Evolutionary conservation across 495 filamentous ascomycete species (phyloP).

Genomic region (Xylaria telfairii): DNA sequence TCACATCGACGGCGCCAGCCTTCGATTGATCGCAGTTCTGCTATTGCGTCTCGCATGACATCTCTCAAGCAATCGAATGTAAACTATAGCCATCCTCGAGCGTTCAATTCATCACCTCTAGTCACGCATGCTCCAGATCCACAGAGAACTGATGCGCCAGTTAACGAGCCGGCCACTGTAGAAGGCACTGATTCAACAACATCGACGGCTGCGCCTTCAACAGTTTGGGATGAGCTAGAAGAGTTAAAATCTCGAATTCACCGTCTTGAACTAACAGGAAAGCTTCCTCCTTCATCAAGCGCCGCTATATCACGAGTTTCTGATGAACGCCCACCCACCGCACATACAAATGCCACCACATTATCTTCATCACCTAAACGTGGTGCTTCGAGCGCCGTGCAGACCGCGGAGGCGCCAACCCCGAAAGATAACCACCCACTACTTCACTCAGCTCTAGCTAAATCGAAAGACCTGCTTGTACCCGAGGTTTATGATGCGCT

Average conservation of each 20-base stretch:
- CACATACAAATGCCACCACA: conserved; percentile 91
- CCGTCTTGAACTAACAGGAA: conserved; percentile 89
- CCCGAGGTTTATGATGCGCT: conserved; percentile 79
- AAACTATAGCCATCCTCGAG: conserved; percentile 59
- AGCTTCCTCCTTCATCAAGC: conserved; percentile 78
- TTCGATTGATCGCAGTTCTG: conserved; percentile 45
- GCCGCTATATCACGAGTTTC: conserved; percentile 77
- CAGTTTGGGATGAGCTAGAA: conserved; percentile 97
- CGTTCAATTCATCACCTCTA: conserved; percentile 63
- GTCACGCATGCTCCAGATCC: conserved; percentile 53
- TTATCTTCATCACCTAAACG: conserved; percentile 85
- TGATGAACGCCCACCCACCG: conserved; percentile 84
- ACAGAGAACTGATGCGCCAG: conserved; percentile 41
- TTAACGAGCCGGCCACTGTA: conserved; percentile 43
- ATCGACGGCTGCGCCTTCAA: conserved; percentile 87
- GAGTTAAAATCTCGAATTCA: conserved; percentile 93
- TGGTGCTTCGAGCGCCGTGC: conserved; percentile 54
- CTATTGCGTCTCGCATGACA: conserved; percentile 41
- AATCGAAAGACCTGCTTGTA: conserved; percentile 70
- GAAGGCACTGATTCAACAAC: conserved; percentile 80
- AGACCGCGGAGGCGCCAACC: conserved; percentile 38
- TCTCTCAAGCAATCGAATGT: conserved; percentile 62
- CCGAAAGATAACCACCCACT: conserved; percentile 71
- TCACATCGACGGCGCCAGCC: conserved; percentile 46
- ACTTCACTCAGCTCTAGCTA: conserved; percentile 78